phyloP scores from a whole-genome alignment of 164 flowering plant genomes.

The Chloranthus sessilifolius region DNA sequence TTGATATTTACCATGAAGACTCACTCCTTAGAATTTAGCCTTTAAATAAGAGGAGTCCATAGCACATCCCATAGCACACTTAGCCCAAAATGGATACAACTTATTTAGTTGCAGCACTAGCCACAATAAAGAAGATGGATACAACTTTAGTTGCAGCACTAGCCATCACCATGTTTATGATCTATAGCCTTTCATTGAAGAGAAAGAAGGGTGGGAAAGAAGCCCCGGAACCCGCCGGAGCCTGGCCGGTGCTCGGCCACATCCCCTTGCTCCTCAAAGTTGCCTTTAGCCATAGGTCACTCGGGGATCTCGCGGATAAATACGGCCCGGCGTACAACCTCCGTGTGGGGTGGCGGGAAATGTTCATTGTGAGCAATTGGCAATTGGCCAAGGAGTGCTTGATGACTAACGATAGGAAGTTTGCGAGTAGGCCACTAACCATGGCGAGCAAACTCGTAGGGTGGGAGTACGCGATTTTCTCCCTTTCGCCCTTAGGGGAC shows the following conservation, averaged over 20 bases:
- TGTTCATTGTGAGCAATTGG: neutral
- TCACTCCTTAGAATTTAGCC: too few species aligned
- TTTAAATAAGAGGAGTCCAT: too few species aligned
- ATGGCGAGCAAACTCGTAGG: conserved; percentile 12
- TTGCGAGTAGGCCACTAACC: conserved; percentile 23
- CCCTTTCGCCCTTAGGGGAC: conserved; percentile 19
- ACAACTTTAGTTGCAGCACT: too few species aligned
- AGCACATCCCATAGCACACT: too few species aligned
- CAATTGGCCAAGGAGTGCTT: conserved; percentile 12
- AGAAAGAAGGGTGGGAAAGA: too few species aligned
- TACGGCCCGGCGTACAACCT: neutral
- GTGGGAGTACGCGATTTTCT: conserved; percentile 32
- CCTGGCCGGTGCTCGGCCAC: conserved; percentile 6
- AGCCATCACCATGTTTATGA: too few species aligned
- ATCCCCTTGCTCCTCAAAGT: neutral
- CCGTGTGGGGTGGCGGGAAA: neutral
- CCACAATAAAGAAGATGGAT: too few species aligned
- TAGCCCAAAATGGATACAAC: too few species aligned
- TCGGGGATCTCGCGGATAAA: neutral
- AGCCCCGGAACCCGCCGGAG: neutral
- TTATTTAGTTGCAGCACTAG: too few species aligned
- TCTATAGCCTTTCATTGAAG: too few species aligned
- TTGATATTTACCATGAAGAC: too few species aligned
- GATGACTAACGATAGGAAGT: conserved; percentile 18
- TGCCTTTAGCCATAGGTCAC: neutral